Conservation (phyloP, 495 filamentous ascomycete species). For the Penicillium coprophilum region DNA sequence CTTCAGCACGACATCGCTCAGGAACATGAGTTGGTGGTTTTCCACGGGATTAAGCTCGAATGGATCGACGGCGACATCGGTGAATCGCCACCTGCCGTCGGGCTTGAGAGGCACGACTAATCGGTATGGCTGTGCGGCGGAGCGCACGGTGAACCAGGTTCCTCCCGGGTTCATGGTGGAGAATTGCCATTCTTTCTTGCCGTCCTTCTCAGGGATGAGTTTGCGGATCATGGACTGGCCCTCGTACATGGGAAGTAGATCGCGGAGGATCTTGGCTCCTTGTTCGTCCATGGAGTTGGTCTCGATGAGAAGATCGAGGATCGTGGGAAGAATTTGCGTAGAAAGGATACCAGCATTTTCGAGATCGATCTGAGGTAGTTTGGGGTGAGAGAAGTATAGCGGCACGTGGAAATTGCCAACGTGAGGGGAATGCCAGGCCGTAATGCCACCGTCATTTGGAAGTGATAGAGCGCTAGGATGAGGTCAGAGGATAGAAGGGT, state of each 20-base stretch:
- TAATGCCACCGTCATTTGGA: constrained; percentile 31
- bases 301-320: constrained; percentile 42
- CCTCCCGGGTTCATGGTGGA: constrained; percentile 44
- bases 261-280: constrained; percentile 22
- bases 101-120: constrained; percentile 39
- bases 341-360: constrained; percentile 32
- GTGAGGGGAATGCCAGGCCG: constrained; percentile 38
- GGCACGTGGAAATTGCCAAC: constrained; percentile 43
- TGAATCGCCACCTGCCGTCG: constrained; percentile 37
- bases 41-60: constrained; percentile 23
- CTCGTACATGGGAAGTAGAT: constrained; percentile 41
- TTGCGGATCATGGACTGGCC: constrained; percentile 41
- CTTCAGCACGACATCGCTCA: constrained; percentile 27
- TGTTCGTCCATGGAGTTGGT: constrained; percentile 34
- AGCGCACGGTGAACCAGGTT: constrained; percentile 34
- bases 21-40: constrained; percentile 20
- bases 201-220: constrained; percentile 19
- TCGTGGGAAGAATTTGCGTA: constrained; percentile 40
- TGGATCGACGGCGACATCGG: constrained; percentile 33
- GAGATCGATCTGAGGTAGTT: constrained; percentile 39
- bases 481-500: neutral
- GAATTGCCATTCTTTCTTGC: constrained; percentile 40
- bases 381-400: constrained; percentile 40
- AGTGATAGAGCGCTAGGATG: constrained; percentile 29
- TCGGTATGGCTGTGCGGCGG: constrained; percentile 34